Percentiles rank a stretch among this genome's conserved stretches.
Conservation (phyloP, 371 early-diverging fungal species). For the Nematocida homosporus region DNA sequence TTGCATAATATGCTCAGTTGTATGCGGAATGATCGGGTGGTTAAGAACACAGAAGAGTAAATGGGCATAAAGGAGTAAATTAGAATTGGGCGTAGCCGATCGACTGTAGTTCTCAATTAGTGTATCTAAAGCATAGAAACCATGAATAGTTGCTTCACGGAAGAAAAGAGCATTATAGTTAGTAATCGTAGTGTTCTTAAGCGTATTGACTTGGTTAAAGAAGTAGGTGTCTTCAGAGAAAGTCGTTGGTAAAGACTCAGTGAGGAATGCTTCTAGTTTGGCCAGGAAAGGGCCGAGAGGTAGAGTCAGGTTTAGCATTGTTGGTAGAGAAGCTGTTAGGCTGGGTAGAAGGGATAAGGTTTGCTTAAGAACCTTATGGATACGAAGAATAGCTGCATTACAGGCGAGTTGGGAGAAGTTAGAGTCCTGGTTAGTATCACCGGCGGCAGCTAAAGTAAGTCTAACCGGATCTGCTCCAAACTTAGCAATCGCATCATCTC, state of each 20-base stretch:
- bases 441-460: slow-evolving; percentile 85
- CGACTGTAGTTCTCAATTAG: slow-evolving; percentile 73
- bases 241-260: neutral
- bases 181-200: slow-evolving; percentile 70
- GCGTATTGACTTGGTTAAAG: slow-evolving; percentile 48
- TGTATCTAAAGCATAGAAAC: slow-evolving; percentile 82
- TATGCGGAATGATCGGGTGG: slow-evolving; percentile 46
- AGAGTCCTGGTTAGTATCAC: slow-evolving; percentile 93
- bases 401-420: slow-evolving; percentile 94
- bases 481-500: slow-evolving; percentile 76
- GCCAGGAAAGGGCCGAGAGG: neutral
- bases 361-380: slow-evolving; percentile 78
- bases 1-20: slow-evolving; percentile 34
- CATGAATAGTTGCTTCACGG: slow-evolving; percentile 86
- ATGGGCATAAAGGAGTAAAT: slow-evolving; percentile 23
- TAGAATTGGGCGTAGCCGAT: neutral
- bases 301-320: neutral
- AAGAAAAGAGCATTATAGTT: slow-evolving; percentile 78
- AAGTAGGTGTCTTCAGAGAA: slow-evolving; percentile 60
- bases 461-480: slow-evolving; percentile 95
- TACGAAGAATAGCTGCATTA: slow-evolving; percentile 84
- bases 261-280: slow-evolving; percentile 20
- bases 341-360: slow-evolving; percentile 2
- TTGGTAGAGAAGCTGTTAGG: neutral
- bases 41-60: slow-evolving; percentile 26